Evolutionary conservation across 116 monocot species (phyloP).

Genomic region (Thalassia testudinum): DNA sequence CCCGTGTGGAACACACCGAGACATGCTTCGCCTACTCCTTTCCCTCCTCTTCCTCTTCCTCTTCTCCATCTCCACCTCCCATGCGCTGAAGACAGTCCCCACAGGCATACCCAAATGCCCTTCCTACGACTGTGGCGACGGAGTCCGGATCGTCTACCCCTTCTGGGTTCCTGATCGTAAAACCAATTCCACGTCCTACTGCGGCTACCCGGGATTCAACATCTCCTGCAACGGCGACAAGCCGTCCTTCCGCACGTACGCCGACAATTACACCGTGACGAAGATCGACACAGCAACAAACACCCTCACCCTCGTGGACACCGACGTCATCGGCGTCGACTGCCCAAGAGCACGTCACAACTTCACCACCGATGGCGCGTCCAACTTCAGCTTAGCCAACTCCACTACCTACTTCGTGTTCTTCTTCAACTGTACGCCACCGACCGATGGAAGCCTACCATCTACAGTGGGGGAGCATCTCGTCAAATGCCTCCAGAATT

Average conservation of each 20-base stretch:
- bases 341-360: slow-evolving; percentile 12
- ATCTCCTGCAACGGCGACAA: slow-evolving; percentile 6
- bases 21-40: background rate
- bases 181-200: slow-evolving; percentile 3
- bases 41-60: background rate
- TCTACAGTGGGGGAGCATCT: background rate
- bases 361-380: slow-evolving; percentile 1
- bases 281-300: background rate
- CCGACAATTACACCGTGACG: slow-evolving; percentile 10
- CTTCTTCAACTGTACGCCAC: slow-evolving; percentile 16
- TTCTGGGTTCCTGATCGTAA: slow-evolving; percentile 4
- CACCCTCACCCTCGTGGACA: slow-evolving; percentile 12
- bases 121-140: slow-evolving; percentile 5
- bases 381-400: background rate
- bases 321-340: background rate
- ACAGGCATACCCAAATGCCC: background rate
- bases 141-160: slow-evolving; percentile 3
- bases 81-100: background rate
- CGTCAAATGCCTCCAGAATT: background rate
- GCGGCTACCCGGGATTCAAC: slow-evolving; percentile 10
- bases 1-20: background rate
- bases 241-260: slow-evolving; percentile 3
- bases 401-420: slow-evolving; percentile 8
- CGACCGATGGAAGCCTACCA: background rate
- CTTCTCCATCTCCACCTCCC: background rate